Evolutionary conservation across 176 grass and related monocot genomes (phyloP).

Genomic region (Oryza australiensis): DNA sequence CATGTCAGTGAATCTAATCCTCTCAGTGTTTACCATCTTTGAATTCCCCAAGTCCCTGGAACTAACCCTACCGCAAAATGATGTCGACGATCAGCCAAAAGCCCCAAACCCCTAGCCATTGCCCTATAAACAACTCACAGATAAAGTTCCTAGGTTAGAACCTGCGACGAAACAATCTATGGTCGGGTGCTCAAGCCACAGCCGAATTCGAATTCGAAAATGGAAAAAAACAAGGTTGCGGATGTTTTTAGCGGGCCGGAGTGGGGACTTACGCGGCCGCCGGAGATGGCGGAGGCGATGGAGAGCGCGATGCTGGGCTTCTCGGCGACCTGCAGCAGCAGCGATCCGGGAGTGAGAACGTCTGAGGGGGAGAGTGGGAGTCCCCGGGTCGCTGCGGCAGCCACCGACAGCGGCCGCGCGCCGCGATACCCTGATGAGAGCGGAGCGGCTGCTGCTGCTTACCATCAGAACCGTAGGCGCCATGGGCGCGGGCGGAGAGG

Average conservation of each 20-base stretch:
- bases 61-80: not conserved
- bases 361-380: too few relatives aligned
- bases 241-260: not conserved
- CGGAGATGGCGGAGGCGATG: conserved; percentile 78
- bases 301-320: conserved; percentile 96
- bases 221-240: not conserved
- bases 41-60: not conserved
- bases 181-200: not conserved
- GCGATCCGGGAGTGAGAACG: conserved; percentile 16
- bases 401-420: not conserved
- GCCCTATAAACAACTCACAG: not conserved
- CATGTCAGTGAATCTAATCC: not conserved
- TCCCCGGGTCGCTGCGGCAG: not conserved
- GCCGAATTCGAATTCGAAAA: conserved; percentile 21
- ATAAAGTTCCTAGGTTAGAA: not conserved
- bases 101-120: not conserved
- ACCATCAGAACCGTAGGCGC: conserved; percentile 89
- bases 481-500: conserved; percentile 41
- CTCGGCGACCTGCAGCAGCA: conserved; percentile 76
- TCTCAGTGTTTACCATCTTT: not conserved
- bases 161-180: not conserved
- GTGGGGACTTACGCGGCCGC: conserved; percentile 48
- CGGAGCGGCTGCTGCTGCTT: conserved; percentile 11
- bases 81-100: not conserved
- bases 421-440: not conserved